Percentiles rank a stretch among this genome's conserved stretches.
Evolutionary conservation across 2,329 filamentous ascomycete genomes (phyloP).

Genomic region (Cyclaneusma minus): DNA sequence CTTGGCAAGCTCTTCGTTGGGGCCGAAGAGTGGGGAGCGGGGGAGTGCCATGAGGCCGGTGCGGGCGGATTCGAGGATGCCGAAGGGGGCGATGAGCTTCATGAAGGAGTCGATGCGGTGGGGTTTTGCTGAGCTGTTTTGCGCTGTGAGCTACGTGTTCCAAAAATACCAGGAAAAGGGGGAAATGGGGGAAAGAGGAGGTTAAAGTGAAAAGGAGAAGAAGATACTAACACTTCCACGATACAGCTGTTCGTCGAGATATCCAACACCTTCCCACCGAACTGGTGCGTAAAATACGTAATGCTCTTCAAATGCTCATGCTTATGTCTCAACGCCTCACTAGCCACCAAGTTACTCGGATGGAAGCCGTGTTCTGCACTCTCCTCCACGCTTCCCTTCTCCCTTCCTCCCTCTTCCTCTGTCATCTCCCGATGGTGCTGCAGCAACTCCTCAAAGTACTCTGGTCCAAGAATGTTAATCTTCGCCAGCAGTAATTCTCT

Average conservation of each 20-base stretch:
- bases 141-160: background rate
- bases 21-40: constrained; percentile 70
- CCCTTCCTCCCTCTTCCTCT: constrained; percentile 16
- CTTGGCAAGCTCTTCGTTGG: constrained; percentile 54
- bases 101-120: constrained; percentile 92
- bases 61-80: constrained; percentile 87
- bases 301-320: constrained; percentile 95
- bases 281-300: constrained; percentile 93
- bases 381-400: constrained; percentile 22
- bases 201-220: background rate
- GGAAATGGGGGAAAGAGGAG: constrained; percentile 2
- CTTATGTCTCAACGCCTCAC: constrained; percentile 87
- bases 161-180: background rate
- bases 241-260: constrained; percentile 98
- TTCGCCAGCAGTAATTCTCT: constrained; percentile 90
- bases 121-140: constrained; percentile 69
- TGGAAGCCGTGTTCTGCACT: constrained; percentile 55
- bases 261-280: constrained; percentile 92
- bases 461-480: constrained; percentile 88
- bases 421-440: constrained; percentile 90
- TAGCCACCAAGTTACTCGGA: constrained; percentile 70
- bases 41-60: constrained; percentile 96
- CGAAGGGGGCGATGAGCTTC: constrained; percentile 87
- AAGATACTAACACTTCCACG: constrained; percentile 68
- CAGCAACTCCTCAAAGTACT: constrained; percentile 95